Conservation (phyloP, 2,329 filamentous ascomycete species). For the Aspergillus sp. region DNA sequence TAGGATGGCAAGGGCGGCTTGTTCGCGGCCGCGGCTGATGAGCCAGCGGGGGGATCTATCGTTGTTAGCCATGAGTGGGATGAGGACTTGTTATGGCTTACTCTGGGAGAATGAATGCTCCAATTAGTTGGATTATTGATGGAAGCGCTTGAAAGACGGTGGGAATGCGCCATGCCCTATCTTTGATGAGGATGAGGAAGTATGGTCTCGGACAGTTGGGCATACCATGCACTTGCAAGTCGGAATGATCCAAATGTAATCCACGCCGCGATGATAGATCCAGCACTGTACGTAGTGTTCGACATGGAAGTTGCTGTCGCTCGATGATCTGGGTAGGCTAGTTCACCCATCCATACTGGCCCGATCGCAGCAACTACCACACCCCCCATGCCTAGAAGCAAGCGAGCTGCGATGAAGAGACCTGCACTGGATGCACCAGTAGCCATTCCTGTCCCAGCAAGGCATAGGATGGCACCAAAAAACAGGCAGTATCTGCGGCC, state of each 20-base stretch:
- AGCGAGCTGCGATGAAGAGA: neutral
- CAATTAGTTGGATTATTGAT: slow-evolving; percentile 12
- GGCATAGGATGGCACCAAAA: neutral
- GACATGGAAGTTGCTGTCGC: slow-evolving; percentile 1
- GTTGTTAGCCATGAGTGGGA: neutral
- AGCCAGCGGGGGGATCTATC: slow-evolving; percentile 16
- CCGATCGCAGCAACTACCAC: neutral
- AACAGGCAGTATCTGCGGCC: neutral
- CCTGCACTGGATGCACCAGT: neutral
- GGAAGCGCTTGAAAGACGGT: slow-evolving; percentile 18
- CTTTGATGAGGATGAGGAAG: neutral
- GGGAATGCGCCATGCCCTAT: slow-evolving; percentile 17
- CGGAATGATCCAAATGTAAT: slow-evolving; percentile 2
- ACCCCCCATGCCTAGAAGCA: neutral
- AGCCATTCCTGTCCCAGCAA: neutral
- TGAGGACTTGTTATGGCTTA: neutral
- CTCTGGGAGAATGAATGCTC: slow-evolving; percentile 13
- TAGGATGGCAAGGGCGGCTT: slow-evolving; percentile 13
- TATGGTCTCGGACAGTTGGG: neutral
- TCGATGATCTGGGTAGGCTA: neutral
- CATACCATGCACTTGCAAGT: slow-evolving; percentile 1
- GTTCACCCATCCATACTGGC: neutral
- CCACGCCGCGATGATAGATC: neutral
- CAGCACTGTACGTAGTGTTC: neutral
- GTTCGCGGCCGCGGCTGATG: slow-evolving; percentile 13